These are phyloP conservation scores for Powellomyces hirtus DNA, from an alignment of 192 early-diverging fungal species.

Conservation along the genomic window DNA sequence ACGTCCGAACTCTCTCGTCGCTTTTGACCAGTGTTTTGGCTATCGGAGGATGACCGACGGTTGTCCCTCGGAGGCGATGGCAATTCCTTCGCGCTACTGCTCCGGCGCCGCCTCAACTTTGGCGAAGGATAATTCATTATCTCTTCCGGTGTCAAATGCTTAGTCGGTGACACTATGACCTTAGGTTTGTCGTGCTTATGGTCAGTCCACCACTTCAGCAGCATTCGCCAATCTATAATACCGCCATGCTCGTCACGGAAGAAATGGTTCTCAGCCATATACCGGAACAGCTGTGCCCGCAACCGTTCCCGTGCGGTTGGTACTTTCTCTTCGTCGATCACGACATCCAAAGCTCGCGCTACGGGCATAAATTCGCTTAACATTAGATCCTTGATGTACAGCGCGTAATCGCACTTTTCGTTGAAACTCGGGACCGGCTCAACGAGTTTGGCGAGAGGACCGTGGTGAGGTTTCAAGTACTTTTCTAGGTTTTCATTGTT, in stretches of 20 bases:
- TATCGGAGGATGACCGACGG: not conserved
- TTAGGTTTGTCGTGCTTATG: no score
- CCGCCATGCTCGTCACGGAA: not conserved
- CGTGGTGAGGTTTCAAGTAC: not conserved
- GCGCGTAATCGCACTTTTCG: not conserved
- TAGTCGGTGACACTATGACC: no score
- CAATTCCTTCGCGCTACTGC: not conserved
- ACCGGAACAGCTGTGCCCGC: slow-evolving; percentile 10
- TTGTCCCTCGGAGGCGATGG: not conserved
- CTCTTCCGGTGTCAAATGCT: no score
- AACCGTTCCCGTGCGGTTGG: not conserved
- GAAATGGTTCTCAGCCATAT: slow-evolving; percentile 17
- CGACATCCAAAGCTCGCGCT: not conserved
- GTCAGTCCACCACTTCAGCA: not conserved
- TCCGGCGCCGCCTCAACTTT: not conserved
- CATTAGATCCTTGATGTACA: not conserved
- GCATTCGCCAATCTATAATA: not conserved
- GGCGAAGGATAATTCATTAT: not conserved
- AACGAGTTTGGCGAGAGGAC: not conserved
- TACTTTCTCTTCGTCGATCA: not conserved
- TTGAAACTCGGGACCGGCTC: not conserved
- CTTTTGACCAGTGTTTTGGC: no score
- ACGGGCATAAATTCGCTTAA: not conserved
- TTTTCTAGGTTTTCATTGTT: not conserved
- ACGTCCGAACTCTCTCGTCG: not conserved